Base-by-base conservation (phyloP, 2,329 filamentous ascomycete species). In the Dactylellina leptospora region DNA sequence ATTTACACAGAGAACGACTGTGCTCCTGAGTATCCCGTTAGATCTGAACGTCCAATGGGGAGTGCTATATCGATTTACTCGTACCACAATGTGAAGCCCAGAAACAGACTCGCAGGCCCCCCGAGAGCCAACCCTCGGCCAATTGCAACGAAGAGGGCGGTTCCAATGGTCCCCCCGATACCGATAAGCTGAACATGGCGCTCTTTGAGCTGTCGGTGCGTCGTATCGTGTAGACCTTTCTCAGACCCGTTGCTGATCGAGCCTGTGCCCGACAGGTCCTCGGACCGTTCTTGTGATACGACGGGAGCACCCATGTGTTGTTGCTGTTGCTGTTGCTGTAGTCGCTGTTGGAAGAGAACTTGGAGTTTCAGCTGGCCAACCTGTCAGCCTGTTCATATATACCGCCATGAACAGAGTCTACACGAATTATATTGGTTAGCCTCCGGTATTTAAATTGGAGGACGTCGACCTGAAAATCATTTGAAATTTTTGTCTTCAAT, bases 91-190 rank as follows among this genome's bases (percentile, higher is more conserved):
- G 83, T 81, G 73, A 88, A 89, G 33, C 85, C 86, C 20, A 76
- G 58, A 54, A 77, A 76, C 48, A 76, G 71, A 58, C 74, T 77
- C 4, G 74, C 76, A n/a, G 87, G 87, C 0, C 87, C 87, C 28
- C 86, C 87, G 50, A 85, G 81, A 70, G 87, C 78, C 20, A 89
- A 78, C 2, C 83, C 84, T 54, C 81, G 81, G 47, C 86, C 87
- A 70, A 88, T 88, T 77, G 85, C 82, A 30, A 87, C 84, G 76
- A 83, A 87, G 2, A 88, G 79, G 13, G 84, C 85, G 1, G 85
- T 88, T 16, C 87, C 86, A 73, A 88, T 88, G 4, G 86, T 87
- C 0, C 86, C 87, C 38, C 86, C 87, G 64, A 88, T 88, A 28
- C 84, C 86, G 64, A 86, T 85, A 33, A 86, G 81, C 78, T 86